Conservation (phyloP, 108 stramenopile genomes). For the Aureococcus anophagefferens region DNA sequence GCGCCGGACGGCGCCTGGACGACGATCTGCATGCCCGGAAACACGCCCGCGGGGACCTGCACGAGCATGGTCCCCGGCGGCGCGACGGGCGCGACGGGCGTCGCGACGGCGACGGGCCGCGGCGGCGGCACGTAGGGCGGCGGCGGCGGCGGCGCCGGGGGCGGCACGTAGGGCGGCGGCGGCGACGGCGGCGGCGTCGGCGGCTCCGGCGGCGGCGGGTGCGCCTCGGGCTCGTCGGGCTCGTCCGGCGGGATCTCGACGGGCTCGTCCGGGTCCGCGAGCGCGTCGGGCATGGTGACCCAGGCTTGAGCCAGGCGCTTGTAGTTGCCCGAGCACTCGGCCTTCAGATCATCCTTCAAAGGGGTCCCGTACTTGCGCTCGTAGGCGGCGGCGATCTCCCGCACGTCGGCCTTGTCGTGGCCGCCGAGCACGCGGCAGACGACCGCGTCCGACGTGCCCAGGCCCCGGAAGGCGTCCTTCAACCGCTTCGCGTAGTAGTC, state of each 20-base stretch:
- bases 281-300: too few species aligned
- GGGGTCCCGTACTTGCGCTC: slow-evolving; percentile 12
- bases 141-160: too few species aligned
- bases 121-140: too few species aligned
- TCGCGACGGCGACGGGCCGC: background rate
- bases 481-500: slow-evolving; percentile 12
- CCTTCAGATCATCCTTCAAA: slow-evolving; percentile 1
- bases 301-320: background rate
- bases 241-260: too few species aligned
- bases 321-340: slow-evolving; percentile 6
- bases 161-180: too few species aligned
- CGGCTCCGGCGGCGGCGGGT: too few species aligned
- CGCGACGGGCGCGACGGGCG: background rate
- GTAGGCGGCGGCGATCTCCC: slow-evolving; percentile 16
- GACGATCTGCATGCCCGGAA: background rate
- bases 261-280: too few species aligned
- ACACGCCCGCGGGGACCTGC: background rate
- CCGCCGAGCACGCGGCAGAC: slow-evolving; percentile 2
- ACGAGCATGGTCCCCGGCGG: background rate
- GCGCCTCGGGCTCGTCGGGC: too few species aligned
- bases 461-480: slow-evolving; percentile 13
- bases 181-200: too few species aligned
- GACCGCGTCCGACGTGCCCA: slow-evolving; percentile 14
- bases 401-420: slow-evolving; percentile 18
- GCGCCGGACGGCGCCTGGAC: background rate